phyloP scores from a whole-genome alignment of 2,329 filamentous ascomycete genomes.

The Annulohypoxylon truncatum region DNA sequence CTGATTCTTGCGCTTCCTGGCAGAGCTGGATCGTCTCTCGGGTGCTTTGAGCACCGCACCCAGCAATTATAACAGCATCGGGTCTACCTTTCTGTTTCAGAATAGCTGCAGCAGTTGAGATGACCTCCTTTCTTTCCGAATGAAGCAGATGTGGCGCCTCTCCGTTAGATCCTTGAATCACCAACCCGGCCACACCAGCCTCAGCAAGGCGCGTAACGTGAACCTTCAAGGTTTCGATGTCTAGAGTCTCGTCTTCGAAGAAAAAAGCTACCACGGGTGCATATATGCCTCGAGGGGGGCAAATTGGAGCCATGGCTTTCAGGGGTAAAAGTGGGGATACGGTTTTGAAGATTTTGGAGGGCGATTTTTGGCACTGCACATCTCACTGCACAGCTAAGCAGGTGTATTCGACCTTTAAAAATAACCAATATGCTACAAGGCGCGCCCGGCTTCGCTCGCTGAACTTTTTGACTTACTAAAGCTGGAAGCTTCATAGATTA shows the following conservation, averaged over 20 bases:
- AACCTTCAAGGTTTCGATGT: conserved; percentile 5
- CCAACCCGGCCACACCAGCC: conserved; percentile 13
- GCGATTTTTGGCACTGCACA: neutral
- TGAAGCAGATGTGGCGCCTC: conserved; percentile 22
- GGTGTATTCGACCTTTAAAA: too few species aligned
- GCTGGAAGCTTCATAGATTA: too few species aligned
- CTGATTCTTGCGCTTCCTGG: conserved; percentile 70
- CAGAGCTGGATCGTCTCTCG: conserved; percentile 59
- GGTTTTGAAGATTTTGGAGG: neutral
- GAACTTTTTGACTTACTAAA: too few species aligned
- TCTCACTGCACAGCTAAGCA: too few species aligned
- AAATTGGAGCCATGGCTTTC: conserved; percentile 13
- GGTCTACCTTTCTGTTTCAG: conserved; percentile 3
- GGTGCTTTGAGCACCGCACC: conserved; percentile 17
- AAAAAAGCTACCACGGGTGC: conserved; percentile 18
- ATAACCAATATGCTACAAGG: too few species aligned
- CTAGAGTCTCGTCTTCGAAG: conserved; percentile 14
- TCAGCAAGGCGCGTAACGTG: conserved; percentile 10
- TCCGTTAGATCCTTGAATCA: conserved; percentile 19
- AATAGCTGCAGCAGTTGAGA: conserved; percentile 5
- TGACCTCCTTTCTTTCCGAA: conserved; percentile 14
- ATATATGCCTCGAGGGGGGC: conserved; percentile 12
- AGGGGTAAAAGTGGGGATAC: neutral
- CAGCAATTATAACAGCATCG: conserved; percentile 17
- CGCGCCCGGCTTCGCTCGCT: too few species aligned